phyloP scores from a whole-genome alignment of 2,329 filamentous ascomycete genomes.

The Huntiella bhutanensis region DNA sequence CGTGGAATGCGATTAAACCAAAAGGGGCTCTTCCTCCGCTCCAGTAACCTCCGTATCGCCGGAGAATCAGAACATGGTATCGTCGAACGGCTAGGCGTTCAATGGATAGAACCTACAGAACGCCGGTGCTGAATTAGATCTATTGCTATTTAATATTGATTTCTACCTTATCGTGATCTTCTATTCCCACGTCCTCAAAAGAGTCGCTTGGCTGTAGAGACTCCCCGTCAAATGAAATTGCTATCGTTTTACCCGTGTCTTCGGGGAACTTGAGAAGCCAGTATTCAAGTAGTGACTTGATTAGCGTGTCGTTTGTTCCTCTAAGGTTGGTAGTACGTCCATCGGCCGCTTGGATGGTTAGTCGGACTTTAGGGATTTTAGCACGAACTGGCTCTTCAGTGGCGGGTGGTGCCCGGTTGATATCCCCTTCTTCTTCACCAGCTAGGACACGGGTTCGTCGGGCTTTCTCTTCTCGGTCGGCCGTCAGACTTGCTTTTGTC shows the following conservation, averaged over 20 bases:
- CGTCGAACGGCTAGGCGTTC: constrained; percentile 65
- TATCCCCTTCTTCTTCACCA: constrained; percentile 4
- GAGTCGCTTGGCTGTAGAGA: constrained; percentile 38
- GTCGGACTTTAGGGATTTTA: constrained; percentile 23
- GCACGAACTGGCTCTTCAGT: constrained; percentile 12
- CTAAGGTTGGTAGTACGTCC: constrained; percentile 30
- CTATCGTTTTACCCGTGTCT: constrained; percentile 31
- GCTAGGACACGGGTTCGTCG: constrained; percentile 14
- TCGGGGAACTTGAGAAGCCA: constrained; percentile 40
- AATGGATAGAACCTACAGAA: constrained; percentile 62
- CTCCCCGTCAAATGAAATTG: constrained; percentile 60
- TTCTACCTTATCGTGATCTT: constrained; percentile 58
- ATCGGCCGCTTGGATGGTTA: constrained; percentile 35
- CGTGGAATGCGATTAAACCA: constrained; percentile 78
- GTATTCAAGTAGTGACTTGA: constrained; percentile 41
- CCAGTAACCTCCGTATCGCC: constrained; percentile 45
- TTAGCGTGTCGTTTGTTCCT: constrained; percentile 34
- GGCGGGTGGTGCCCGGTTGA: not conserved
- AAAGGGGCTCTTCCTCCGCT: constrained; percentile 39
- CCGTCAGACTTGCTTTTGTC: constrained; percentile 43
- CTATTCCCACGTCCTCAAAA: constrained; percentile 50
- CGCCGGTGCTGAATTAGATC: constrained; percentile 42
- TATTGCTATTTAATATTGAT: constrained; percentile 32
- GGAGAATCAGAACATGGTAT: constrained; percentile 52
- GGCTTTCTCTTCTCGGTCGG: constrained; percentile 24